phyloP scores from a whole-genome alignment of 2,329 filamentous ascomycete genomes.

The Botryotinia calthae region DNA sequence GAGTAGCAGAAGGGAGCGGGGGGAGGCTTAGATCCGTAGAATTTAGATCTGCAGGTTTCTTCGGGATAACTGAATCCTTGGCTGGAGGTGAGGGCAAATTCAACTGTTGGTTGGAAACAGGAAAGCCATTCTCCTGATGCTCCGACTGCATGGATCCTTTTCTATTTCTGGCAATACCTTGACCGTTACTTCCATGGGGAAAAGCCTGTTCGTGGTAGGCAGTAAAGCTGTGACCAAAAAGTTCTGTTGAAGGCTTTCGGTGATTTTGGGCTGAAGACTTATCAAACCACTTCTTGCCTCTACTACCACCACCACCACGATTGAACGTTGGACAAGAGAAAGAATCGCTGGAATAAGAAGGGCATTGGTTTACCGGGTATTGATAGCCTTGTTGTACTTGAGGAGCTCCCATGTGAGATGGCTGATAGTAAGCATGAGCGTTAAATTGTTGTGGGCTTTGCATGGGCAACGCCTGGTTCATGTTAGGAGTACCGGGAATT shows the following conservation, averaged over 20 bases:
- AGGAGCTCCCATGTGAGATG: constrained; percentile 39
- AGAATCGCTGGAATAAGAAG: constrained; percentile 35
- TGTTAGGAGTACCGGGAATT: constrained; percentile 67
- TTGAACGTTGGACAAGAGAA: constrained; percentile 22
- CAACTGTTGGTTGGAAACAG: constrained; percentile 24
- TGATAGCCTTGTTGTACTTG: constrained; percentile 50
- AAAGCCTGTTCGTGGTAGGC: constrained; percentile 26
- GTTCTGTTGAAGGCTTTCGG: constrained; percentile 32
- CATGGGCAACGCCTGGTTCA: constrained; percentile 66
- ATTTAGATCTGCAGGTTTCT: constrained; percentile 16
- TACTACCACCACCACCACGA: constrained; percentile 22
- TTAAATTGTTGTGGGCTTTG: constrained; percentile 50
- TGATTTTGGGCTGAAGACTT: constrained; percentile 32
- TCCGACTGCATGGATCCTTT: constrained; percentile 27
- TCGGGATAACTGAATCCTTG: constrained; percentile 17
- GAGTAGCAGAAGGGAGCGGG: constrained; percentile 34
- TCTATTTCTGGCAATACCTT: constrained; percentile 26
- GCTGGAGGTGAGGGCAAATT: constrained; percentile 9
- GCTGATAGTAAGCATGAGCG: constrained; percentile 38
- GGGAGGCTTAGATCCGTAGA: constrained; percentile 23
- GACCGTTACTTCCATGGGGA: constrained; percentile 29
- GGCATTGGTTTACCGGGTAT: constrained; percentile 32
- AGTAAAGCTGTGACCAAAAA: constrained; percentile 31
- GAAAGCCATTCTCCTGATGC: constrained; percentile 26
- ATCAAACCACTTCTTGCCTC: constrained; percentile 30